These are phyloP conservation scores for Lasiodiplodia hormozganensis DNA, from an alignment of 2,329 filamentous ascomycete species.

Conservation along the genomic window DNA sequence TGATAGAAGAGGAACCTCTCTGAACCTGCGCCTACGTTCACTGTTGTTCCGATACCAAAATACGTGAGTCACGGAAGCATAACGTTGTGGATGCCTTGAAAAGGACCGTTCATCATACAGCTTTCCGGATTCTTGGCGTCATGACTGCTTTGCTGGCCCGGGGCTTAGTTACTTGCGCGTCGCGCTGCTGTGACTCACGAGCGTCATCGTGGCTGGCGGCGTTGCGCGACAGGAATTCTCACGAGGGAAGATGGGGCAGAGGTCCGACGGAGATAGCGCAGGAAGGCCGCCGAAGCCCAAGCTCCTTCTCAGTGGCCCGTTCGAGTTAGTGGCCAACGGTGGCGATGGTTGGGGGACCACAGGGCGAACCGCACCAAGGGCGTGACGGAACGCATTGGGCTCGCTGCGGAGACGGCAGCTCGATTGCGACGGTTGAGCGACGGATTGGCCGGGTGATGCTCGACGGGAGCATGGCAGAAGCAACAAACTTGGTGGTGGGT, in stretches of 20 bases:
- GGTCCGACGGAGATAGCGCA: slow-evolving; percentile 24
- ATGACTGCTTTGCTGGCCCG: background rate
- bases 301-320: slow-evolving; percentile 8
- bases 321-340: slow-evolving; percentile 18
- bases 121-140: background rate
- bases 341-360: slow-evolving; percentile 10
- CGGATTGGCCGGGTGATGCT: slow-evolving; percentile 14
- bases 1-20: too few relatives aligned
- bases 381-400: slow-evolving; percentile 12
- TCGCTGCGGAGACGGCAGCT: background rate
- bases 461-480: slow-evolving; percentile 1
- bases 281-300: slow-evolving; percentile 6
- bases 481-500: background rate
- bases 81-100: too few relatives aligned
- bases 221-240: background rate
- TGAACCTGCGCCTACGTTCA: too few relatives aligned
- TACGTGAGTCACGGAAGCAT: too few relatives aligned
- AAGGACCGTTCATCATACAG: background rate
- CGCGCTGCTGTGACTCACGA: background rate
- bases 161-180: background rate
- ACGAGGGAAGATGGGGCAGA: slow-evolving; percentile 10
- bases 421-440: background rate
- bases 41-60: too few relatives aligned
- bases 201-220: background rate
- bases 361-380: slow-evolving; percentile 14